Evolutionary conservation across 371 early-diverging fungal species (phyloP).

Genomic region (Catenaria anguillulae): DNA sequence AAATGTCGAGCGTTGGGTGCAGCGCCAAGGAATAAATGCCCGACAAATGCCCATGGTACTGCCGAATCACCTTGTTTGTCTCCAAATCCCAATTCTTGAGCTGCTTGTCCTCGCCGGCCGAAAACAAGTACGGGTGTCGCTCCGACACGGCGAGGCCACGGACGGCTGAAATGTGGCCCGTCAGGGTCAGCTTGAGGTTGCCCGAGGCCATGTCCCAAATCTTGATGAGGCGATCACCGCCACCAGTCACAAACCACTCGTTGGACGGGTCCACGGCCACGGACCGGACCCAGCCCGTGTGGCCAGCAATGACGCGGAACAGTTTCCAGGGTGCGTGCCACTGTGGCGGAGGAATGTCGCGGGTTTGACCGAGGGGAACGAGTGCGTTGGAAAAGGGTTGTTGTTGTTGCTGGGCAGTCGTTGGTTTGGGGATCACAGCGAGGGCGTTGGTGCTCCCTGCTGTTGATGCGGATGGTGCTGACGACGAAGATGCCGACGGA

Average conservation of each 20-base stretch:
- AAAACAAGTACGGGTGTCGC: slow-evolving; percentile 90
- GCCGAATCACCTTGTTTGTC: slow-evolving; percentile 91
- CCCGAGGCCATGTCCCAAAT: slow-evolving; percentile 98
- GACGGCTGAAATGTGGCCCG: slow-evolving; percentile 91
- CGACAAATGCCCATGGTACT: slow-evolving; percentile 92
- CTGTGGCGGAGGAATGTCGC: slow-evolving; percentile 42
- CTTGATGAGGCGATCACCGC: slow-evolving; percentile 92
- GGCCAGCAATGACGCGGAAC: slow-evolving; percentile 90
- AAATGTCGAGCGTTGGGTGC: slow-evolving; percentile 83
- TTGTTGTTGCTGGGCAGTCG: slow-evolving; percentile 19
- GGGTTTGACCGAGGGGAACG: slow-evolving; percentile 18
- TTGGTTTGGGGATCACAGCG: slow-evolving; percentile 22
- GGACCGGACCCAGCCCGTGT: slow-evolving; percentile 91
- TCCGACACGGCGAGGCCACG: slow-evolving; percentile 84
- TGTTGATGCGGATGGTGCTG: slow-evolving; percentile 10
- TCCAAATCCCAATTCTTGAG: slow-evolving; percentile 98
- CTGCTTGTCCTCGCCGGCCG: slow-evolving; percentile 91
- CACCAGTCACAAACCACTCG: slow-evolving; percentile 95
- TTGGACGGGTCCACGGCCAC: slow-evolving; percentile 86
- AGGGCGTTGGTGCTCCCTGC: slow-evolving; percentile 6
- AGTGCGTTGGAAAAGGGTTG: slow-evolving; percentile 11
- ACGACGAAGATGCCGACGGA: slow-evolving; percentile 13
- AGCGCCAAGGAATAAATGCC: slow-evolving; percentile 80
- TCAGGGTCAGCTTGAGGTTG: slow-evolving; percentile 79
- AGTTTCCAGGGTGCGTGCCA: slow-evolving; percentile 99